Base-by-base conservation (phyloP, 768 basidiomycete species). In the Russula sp. region DNA sequence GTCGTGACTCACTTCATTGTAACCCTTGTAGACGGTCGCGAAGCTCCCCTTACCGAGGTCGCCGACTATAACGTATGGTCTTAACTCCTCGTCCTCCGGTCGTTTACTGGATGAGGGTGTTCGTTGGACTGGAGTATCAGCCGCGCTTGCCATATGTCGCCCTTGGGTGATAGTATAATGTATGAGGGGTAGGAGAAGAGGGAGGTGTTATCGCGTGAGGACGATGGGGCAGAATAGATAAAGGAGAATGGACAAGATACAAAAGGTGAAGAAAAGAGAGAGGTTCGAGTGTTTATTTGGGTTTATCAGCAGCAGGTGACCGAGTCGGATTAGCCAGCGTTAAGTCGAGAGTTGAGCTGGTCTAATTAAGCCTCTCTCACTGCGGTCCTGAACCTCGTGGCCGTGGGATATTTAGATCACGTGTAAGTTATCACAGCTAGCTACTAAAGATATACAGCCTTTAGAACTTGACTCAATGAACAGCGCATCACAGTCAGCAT, bases 21-120 rank as follows among this genome's bases (percentile, higher is more conserved):
- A 93, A 55, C 93, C 95, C 69, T 92, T 91, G 74, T 92, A 95
- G 45, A 99, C 96, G 0, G 89, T 96, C 16, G 96, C 96, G 74
- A 98, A 98, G 73, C 90, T 94, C 18, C 96, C 96, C 73, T 89
- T 91, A 40, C 91, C 91, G 59, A 94, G 85, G 69, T 89, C 84
- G 60, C 77, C 78, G 8, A 84, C 84, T 64, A 93, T 84, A 66
- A 93, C 80, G 70, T 92, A 93, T 32, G 91, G 91, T 68, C 77
- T 82, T 50, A 84, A 78, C 67, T 91, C 88, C 63, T 88, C 84
- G 64, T 89, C 87, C 61, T 89, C 86, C 10, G 73, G 44, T 54
- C 66, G 68, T 35, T 54, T 67, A 35, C 40, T 57, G 5, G 63
- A 64, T n/a, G 63, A 64, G 10, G 57, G 18, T 14, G 48, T 44